phyloP scores from a whole-genome alignment of 2,329 filamentous ascomycete genomes.

The Colletotrichum coccodes region DNA sequence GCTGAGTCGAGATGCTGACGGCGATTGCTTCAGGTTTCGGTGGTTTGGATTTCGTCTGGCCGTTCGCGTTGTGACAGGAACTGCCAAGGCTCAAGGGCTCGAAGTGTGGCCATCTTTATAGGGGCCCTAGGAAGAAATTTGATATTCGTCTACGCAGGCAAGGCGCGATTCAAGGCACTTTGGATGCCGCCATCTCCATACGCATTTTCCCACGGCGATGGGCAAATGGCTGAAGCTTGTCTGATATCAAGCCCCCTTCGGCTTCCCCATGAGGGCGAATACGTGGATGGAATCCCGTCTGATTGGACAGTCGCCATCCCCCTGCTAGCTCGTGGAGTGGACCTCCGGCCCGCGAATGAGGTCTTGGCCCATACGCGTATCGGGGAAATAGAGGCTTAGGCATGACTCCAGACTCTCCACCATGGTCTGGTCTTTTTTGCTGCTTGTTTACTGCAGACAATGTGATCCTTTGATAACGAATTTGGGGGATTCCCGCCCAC shows the following conservation, averaged over 20 bases:
- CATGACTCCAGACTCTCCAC: background rate
- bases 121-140: background rate
- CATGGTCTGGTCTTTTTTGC: background rate
- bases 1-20: background rate
- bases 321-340: background rate
- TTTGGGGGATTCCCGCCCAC: background rate
- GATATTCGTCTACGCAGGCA: background rate
- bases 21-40: background rate
- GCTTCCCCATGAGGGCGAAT: constrained; percentile 16
- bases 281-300: background rate
- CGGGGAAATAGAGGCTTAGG: background rate
- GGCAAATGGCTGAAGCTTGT: background rate
- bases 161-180: background rate
- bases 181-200: constrained; percentile 13
- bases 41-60: background rate
- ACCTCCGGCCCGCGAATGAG: background rate
- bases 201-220: constrained; percentile 4
- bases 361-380: constrained; percentile 16
- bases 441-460: background rate
- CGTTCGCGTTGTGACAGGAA: background rate
- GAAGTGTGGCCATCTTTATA: constrained; percentile 17
- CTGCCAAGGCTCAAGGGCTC: constrained; percentile 16
- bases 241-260: background rate
- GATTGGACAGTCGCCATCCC: background rate
- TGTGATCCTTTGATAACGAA: background rate